Conservation (phyloP, 139 green algal species). For the Astrephomene gubernaculifera region DNA sequence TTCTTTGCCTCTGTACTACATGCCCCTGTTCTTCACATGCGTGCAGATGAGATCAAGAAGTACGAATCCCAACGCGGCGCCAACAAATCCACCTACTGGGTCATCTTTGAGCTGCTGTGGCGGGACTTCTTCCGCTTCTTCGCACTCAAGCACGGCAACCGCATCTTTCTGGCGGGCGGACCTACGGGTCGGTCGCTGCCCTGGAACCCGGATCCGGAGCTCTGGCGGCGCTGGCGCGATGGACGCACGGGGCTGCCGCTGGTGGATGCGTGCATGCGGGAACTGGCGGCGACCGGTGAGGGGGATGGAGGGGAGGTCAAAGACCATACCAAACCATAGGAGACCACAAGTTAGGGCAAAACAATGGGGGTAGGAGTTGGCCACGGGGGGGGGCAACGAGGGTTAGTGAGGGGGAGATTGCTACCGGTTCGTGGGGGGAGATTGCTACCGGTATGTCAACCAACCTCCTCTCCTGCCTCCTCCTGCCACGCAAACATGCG, state of each 20-base stretch:
- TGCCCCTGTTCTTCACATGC: too few species aligned
- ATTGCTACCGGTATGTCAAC: too few species aligned
- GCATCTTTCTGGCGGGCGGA: conserved; percentile 86
- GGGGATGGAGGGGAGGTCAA: neutral
- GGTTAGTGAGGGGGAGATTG: too few species aligned
- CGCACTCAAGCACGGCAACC: conserved; percentile 88
- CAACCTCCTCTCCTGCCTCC: too few species aligned
- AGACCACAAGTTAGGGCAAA: too few species aligned
- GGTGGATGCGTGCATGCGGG: conserved; percentile 98
- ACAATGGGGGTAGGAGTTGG: too few species aligned
- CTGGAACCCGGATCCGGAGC: conserved; percentile 67
- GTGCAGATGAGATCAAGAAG: conserved; percentile 72
- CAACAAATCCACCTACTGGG: conserved; percentile 97
- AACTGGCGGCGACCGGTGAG: conserved; percentile 86
- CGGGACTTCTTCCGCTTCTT: conserved; percentile 96
- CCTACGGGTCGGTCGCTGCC: conserved; percentile 45
- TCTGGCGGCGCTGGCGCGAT: conserved; percentile 82
- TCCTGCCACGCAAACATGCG: too few species aligned
- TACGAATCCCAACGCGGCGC: conserved; percentile 86
- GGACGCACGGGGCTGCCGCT: conserved; percentile 93
- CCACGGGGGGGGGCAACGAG: too few species aligned
- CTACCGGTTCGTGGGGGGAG: too few species aligned
- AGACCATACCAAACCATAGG: too few species aligned
- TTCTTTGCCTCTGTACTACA: too few species aligned
- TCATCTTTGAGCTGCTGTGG: conserved; percentile 95